phyloP scores from a whole-genome alignment of 345 rosid species.

The Citrus maxima region DNA sequence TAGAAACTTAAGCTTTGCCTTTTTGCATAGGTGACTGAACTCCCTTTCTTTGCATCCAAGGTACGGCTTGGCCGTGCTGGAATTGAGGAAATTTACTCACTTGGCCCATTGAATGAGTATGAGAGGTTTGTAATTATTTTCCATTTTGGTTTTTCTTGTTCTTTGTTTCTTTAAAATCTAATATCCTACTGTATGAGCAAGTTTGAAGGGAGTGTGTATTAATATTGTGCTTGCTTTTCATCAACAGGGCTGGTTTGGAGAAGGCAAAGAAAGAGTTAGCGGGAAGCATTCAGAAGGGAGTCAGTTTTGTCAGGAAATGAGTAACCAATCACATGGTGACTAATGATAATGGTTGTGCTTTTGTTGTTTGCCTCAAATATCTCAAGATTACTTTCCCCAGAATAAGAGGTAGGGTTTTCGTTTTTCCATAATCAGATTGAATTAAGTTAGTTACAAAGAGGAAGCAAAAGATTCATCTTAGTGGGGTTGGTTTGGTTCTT shows the following conservation, averaged over 20 bases:
- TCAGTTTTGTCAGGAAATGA: slow-evolving; percentile 63
- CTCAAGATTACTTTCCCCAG: neutral
- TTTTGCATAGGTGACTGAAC: slow-evolving; percentile 75
- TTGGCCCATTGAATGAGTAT: slow-evolving; percentile 77
- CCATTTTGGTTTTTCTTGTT: too few relatives aligned
- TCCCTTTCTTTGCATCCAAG: slow-evolving; percentile 90
- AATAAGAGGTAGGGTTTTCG: slow-evolving; percentile 13
- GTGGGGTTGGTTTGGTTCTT: neutral
- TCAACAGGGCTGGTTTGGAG: slow-evolving; percentile 64
- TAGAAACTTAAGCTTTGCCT: neutral
- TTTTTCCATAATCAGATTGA: neutral
- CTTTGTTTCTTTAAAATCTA: neutral
- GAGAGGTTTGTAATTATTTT: slow-evolving; percentile 53
- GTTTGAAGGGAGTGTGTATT: neutral
- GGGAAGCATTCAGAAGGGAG: slow-evolving; percentile 77
- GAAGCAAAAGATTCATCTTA: neutral
- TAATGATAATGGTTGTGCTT: neutral
- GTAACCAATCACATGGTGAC: neutral
- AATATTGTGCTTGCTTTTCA: neutral
- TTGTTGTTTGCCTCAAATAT: neutral
- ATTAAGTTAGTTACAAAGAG: neutral
- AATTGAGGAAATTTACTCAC: slow-evolving; percentile 67
- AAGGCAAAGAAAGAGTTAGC: slow-evolving; percentile 86
- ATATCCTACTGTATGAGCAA: neutral
- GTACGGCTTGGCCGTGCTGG: slow-evolving; percentile 80